Percentiles rank a stretch among this genome's conserved stretches.
phyloP scores from a whole-genome alignment of 257 asterid genomes.

The Anisodus acutangulus region DNA sequence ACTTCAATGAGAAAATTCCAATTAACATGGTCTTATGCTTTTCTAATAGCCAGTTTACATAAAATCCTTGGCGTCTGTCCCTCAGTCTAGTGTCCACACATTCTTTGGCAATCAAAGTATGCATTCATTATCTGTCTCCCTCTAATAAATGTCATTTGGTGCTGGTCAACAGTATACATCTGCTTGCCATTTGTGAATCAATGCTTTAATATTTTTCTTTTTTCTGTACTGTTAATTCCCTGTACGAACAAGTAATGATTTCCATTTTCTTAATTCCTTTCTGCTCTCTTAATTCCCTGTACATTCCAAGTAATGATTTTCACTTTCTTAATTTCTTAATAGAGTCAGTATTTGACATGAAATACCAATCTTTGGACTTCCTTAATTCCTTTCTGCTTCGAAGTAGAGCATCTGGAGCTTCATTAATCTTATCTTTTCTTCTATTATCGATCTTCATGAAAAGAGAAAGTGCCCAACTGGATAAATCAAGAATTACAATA shows the following conservation, averaged over 20 bases:
- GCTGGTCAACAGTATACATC: not conserved
- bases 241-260: not conserved
- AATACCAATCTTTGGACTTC: slow-evolving; percentile 9
- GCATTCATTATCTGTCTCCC: not conserved
- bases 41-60: not conserved
- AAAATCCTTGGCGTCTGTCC: not conserved
- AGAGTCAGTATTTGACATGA: not conserved
- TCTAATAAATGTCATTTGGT: not conserved
- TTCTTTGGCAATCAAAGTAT: not conserved
- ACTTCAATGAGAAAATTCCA: not conserved
- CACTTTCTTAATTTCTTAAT: too few species aligned
- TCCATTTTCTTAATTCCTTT: too few species aligned
- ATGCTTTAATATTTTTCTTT: not conserved
- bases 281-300: too few species aligned
- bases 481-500: slow-evolving; percentile 11
- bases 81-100: not conserved
- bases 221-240: slow-evolving; percentile 8
- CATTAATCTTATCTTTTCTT: not conserved
- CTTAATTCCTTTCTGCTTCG: not conserved
- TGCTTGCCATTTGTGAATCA: not conserved
- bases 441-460: not conserved
- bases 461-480: slow-evolving; percentile 2
- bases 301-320: too few species aligned
- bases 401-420: slow-evolving; percentile 7
- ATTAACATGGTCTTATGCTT: not conserved